Evolutionary conservation across 805 yeast genomes (phyloP).

Genomic region (Naumovozyma castellii): DNA sequence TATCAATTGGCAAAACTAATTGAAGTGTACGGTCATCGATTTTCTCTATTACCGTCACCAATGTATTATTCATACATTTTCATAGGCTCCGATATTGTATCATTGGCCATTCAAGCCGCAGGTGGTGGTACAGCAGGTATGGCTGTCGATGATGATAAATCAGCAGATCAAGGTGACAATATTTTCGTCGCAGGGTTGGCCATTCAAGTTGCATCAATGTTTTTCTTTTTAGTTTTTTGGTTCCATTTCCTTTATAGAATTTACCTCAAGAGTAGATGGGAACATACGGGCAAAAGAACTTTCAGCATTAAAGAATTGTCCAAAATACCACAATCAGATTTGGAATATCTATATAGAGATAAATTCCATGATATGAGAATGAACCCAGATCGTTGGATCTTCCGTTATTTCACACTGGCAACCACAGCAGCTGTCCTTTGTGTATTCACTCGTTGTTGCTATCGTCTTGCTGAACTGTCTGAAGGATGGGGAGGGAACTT

Average conservation of each 20-base stretch:
- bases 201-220: slow-evolving; percentile 65
- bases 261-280: slow-evolving; percentile 23
- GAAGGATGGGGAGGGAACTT: slow-evolving; percentile 57
- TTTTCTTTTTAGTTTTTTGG: slow-evolving; percentile 45
- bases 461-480: slow-evolving; percentile 61
- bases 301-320: slow-evolving; percentile 7
- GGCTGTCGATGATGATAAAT: slow-evolving; percentile 28
- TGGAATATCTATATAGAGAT: slow-evolving; percentile 20
- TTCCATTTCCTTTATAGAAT: slow-evolving; percentile 37
- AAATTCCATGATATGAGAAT: slow-evolving; percentile 24
- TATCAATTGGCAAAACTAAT: slow-evolving; percentile 58
- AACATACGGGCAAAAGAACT: slow-evolving; percentile 14
- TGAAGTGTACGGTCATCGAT: slow-evolving; percentile 49
- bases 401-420: slow-evolving; percentile 37
- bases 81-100: slow-evolving; percentile 52
- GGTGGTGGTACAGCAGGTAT: slow-evolving; percentile 70
- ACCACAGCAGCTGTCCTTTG: slow-evolving; percentile 41
- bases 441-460: slow-evolving; percentile 58
- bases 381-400: slow-evolving; percentile 24
- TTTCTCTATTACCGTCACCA: slow-evolving; percentile 34
- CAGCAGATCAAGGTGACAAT: slow-evolving; percentile 18
- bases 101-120: slow-evolving; percentile 57
- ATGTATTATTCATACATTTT: slow-evolving; percentile 45
- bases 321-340: slow-evolving; percentile 12
- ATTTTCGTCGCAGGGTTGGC: slow-evolving; percentile 72